These are phyloP conservation scores for Mycena polygramma DNA, from an alignment of 768 basidiomycete genomes.

Conservation along the genomic window DNA sequence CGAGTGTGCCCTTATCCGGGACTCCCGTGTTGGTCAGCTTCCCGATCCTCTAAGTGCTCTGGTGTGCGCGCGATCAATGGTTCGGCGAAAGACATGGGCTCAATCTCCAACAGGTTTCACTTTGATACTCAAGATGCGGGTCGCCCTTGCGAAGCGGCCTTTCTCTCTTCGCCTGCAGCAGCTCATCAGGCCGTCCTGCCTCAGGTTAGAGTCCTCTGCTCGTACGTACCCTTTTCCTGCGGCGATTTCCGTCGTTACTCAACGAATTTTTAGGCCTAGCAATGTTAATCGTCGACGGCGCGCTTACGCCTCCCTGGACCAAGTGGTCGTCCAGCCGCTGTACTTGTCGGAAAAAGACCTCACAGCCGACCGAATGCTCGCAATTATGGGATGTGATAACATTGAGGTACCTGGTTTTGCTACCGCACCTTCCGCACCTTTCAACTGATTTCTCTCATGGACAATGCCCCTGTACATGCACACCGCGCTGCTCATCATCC, in stretches of 20 bases:
- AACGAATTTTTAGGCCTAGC: constrained; percentile 23
- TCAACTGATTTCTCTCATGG: constrained; percentile 19
- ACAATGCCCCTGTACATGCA: constrained; percentile 39
- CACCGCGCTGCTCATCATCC: constrained; percentile 29
- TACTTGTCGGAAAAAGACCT: constrained; percentile 59
- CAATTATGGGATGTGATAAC: constrained; percentile 60
- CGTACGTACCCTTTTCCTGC: constrained; percentile 14
- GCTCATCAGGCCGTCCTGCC: constrained; percentile 3
- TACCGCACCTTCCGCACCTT: no score
- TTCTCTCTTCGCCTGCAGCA: constrained; percentile 14
- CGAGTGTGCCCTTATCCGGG: constrained; percentile 62
- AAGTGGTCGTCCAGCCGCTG: constrained; percentile 57
- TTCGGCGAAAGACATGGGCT: no score
- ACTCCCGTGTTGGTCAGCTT: constrained; percentile 52
- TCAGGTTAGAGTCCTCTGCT: constrained; percentile 36
- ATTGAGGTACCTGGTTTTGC: no score
- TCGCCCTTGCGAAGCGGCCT: constrained; percentile 37
- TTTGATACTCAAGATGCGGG: constrained; percentile 23
- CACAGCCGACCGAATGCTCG: constrained; percentile 63
- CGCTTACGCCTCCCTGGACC: constrained; percentile 29
- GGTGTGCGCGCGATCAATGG: constrained; percentile 42
- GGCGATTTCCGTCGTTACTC: not conserved
- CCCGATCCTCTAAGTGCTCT: constrained; percentile 61
- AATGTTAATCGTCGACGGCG: constrained; percentile 29
- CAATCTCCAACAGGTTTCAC: constrained; percentile 28